A percentile compares a stretch with the other conserved stretches of the same genome.
Conservation (phyloP, 257 asterid genomes). For the Leptodermis oblonga region DNA sequence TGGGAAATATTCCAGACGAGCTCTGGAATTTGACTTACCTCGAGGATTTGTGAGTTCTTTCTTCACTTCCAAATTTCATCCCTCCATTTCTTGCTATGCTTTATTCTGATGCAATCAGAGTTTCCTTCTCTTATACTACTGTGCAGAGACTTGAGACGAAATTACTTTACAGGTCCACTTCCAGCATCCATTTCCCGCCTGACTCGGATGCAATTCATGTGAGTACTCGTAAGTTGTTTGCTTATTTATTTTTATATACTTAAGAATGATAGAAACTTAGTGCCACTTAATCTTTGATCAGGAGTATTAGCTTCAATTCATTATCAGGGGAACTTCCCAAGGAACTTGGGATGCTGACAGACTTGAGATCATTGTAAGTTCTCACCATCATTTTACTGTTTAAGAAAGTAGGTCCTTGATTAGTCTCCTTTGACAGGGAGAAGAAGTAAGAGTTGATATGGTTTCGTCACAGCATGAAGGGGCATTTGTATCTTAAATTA, state of each 20-base stretch:
- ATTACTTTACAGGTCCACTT: conserved; percentile 58
- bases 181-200: conserved; percentile 53
- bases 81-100: background rate
- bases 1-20: background rate
- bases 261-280: background rate
- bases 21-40: conserved; percentile 14
- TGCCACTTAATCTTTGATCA: conserved; percentile 7
- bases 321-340: conserved; percentile 66
- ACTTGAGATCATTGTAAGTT: conserved; percentile 54
- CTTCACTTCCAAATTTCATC: background rate
- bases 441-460: background rate
- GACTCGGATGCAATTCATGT: conserved; percentile 65
- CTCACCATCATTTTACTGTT: background rate
- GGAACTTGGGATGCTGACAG: conserved; percentile 62
- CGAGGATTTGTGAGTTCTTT: conserved; percentile 10
- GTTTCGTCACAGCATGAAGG: background rate
- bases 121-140: conserved; percentile 10
- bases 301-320: conserved; percentile 51
- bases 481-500: background rate
- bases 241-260: background rate
- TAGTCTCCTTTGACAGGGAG: background rate
- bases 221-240: conserved; percentile 14
- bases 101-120: background rate
- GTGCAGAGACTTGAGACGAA: conserved; percentile 55
- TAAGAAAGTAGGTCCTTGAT: background rate